These are phyloP conservation scores for Boletus sp. DNA, from an alignment of 1,284 basidiomycete genomes.

Conservation along the genomic window DNA sequence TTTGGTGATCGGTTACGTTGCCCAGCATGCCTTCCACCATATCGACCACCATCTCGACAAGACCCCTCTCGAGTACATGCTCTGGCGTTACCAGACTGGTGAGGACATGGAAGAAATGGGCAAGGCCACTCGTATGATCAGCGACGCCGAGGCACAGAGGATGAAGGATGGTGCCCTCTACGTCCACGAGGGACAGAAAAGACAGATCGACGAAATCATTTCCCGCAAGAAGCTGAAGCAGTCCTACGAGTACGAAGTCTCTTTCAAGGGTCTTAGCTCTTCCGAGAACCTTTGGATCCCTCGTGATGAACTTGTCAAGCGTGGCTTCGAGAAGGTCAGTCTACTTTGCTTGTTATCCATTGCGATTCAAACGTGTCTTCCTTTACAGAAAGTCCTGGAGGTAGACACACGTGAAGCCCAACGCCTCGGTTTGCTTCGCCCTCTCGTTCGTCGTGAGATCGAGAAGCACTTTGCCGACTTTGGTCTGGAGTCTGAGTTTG, in stretches of 20 bases:
- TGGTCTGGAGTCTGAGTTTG: conserved; percentile 95
- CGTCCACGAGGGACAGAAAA: conserved; percentile 91
- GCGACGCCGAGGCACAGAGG: conserved; percentile 87
- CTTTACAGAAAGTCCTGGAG: conserved; percentile 81
- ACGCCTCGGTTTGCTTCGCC: conserved; percentile 91
- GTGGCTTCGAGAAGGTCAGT: conserved; percentile 90
- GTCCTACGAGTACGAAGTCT: conserved; percentile 96
- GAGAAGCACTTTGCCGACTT: conserved; percentile 98
- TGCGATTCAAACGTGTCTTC: not conserved
- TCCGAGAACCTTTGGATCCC: conserved; percentile 97
- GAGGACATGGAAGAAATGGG: conserved; percentile 95
- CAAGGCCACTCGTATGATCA: conserved; percentile 86
- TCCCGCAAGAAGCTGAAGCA: conserved; percentile 97
- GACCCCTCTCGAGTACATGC: conserved; percentile 97
- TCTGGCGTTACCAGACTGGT: conserved; percentile 99
- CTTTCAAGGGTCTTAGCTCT: conserved; percentile 88
- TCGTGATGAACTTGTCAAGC: conserved; percentile 94
- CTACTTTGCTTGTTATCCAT: not conserved
- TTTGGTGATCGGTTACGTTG: conserved; percentile 98
- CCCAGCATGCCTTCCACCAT: conserved; percentile 98
- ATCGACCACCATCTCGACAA: conserved; percentile 98
- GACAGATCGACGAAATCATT: conserved; percentile 89
- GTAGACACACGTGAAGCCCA: conserved; percentile 97
- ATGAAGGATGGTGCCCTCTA: conserved; percentile 93
- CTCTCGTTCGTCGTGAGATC: conserved; percentile 95